Percentiles rank a stretch among this genome's conserved stretches.
Evolutionary conservation across 2,329 filamentous ascomycete genomes (phyloP).

Genomic region (Apiospora hydei): DNA sequence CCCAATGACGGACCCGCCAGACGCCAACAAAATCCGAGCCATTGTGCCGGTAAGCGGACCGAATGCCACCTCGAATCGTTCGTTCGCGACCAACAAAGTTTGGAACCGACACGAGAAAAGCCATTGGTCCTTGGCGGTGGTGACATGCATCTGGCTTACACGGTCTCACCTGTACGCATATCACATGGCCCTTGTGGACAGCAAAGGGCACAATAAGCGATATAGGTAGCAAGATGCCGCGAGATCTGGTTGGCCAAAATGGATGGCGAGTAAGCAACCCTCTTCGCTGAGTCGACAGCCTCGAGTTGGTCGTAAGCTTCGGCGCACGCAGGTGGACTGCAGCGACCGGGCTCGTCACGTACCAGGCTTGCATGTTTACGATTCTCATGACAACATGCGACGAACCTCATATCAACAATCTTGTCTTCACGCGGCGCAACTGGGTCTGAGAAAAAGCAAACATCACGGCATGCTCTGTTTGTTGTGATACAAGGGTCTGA

Average conservation of each 20-base stretch:
- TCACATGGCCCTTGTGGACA: background rate
- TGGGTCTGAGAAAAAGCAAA: background rate
- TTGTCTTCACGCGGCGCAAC: background rate
- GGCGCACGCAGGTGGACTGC: background rate
- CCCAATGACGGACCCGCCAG: background rate
- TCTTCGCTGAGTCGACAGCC: background rate
- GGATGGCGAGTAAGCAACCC: background rate
- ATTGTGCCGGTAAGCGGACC: constrained; percentile 14
- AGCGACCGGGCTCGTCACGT: background rate
- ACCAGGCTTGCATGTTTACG: background rate
- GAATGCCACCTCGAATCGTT: background rate
- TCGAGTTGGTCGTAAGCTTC: background rate
- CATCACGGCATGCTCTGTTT: background rate
- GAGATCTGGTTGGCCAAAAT: background rate
- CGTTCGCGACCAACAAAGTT: constrained; percentile 7
- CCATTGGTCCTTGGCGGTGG: background rate
- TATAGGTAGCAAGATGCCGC: background rate
- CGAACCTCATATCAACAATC: background rate
- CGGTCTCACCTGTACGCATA: background rate
- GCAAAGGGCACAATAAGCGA: background rate
- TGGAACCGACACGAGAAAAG: background rate
- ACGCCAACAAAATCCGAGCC: constrained; percentile 9
- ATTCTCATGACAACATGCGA: background rate
- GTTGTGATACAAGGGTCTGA: background rate
- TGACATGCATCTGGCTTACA: constrained; percentile 10